phyloP scores from a whole-genome alignment of 148 eudicot genomes.

The Persicaria tinctoria region DNA sequence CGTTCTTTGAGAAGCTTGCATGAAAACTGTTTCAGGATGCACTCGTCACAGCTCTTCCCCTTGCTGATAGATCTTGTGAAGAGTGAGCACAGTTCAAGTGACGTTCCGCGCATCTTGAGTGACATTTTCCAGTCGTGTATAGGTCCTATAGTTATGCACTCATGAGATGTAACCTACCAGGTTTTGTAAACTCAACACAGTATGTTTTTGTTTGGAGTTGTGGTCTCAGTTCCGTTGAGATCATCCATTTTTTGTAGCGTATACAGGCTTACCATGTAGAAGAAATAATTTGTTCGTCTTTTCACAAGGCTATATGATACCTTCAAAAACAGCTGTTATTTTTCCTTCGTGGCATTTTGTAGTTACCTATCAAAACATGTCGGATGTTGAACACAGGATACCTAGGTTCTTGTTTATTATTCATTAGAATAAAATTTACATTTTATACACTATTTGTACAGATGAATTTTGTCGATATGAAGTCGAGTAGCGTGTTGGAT shows the following conservation, averaged over 20 bases:
- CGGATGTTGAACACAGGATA: no score
- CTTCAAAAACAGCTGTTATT: no score
- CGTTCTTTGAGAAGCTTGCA: slow-evolving; percentile 45
- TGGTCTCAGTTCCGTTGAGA: slow-evolving; percentile 5
- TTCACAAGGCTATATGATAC: not conserved
- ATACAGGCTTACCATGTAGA: slow-evolving; percentile 7
- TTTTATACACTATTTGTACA: no score
- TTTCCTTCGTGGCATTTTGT: no score
- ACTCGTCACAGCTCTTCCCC: slow-evolving; percentile 58
- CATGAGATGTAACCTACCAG: not conserved
- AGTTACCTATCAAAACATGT: no score
- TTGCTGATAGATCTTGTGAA: slow-evolving; percentile 60
- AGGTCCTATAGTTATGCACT: slow-evolving; percentile 40
- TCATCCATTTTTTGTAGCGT: slow-evolving; percentile 14
- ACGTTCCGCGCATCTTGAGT: slow-evolving; percentile 47
- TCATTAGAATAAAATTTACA: no score
- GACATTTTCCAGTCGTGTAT: slow-evolving; percentile 48
- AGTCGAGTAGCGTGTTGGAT: no score
- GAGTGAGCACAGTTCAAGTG: slow-evolving; percentile 54
- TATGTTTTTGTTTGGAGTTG: not conserved
- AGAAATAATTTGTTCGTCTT: slow-evolving; percentile 5
- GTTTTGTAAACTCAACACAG: not conserved
- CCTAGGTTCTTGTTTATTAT: no score
- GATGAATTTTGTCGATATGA: no score
- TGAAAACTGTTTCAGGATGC: slow-evolving; percentile 41